Base-by-base conservation (phyloP, 2,329 filamentous ascomycete species). In the Madurella fahalii region DNA sequence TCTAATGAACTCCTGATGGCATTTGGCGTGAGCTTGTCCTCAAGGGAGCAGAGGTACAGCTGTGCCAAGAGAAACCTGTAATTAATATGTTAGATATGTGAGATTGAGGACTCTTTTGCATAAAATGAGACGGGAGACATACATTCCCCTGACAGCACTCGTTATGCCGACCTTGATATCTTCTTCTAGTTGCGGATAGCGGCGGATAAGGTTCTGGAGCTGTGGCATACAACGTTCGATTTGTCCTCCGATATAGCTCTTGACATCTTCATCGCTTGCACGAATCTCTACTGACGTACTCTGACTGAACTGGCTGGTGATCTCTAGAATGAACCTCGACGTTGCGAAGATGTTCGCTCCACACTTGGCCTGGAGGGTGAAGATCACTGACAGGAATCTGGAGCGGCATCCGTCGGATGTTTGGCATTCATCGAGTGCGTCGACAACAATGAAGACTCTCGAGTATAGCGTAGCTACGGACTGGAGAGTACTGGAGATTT, bases 241-340 rank as follows among this genome's bases (percentile, higher is more conserved):
- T 25, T 25, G 25, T 25, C 25, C 51, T n/a, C n/a, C 64, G 1
- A 62, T 9, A 20, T 56, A 62, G 25, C 30, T 1, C 13, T 31
- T 8, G 9, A 62, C 31, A 30, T 64, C 59, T 5, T 55, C 43
- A 0, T 45, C 11, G 16, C 12, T 40, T 2, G 60, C 61, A 5
- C 39, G 20, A 25, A 62, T 56, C 15, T 63, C 61, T 8, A 60
- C 5, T 1, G 3, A 16, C 37, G 15, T 4, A 9, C 5, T n/a
- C 31, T 18, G 9, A 2, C 30, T 64, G 47, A 50, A 65, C 42
- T 67, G 65, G 4, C 61, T 59, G 3, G 47, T 46, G 5, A 74
- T 61, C 1, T 68, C 68, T 4, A 68, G 65, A 7, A 70, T 54
- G 13, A 71, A 65, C 17, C 68, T 61, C 13, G 71, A 72, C 1